A percentile compares a stretch with the other conserved stretches of the same genome.
These are phyloP conservation scores for Aspergillus sp. DNA, from an alignment of 2,329 filamentous ascomycete species.

Conservation along the genomic window DNA sequence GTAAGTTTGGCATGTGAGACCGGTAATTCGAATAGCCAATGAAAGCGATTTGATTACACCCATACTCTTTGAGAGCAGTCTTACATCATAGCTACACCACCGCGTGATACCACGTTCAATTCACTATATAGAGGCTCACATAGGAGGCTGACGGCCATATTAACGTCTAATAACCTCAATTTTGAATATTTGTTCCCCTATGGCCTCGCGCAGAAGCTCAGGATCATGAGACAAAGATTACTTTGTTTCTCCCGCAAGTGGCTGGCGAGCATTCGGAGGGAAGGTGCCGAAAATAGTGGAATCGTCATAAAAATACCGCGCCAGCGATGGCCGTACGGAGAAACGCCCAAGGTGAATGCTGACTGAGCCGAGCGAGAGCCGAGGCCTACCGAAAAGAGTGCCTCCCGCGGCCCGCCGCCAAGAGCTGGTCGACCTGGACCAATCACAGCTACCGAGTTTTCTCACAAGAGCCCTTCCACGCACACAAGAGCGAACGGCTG, in stretches of 20 bases:
- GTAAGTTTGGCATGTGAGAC: slow-evolving; percentile 23
- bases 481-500: slow-evolving; percentile 31
- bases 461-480: slow-evolving; percentile 20
- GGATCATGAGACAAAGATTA: slow-evolving; percentile 14
- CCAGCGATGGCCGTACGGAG: slow-evolving; percentile 18
- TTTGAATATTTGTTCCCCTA: neutral
- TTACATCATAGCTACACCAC: slow-evolving; percentile 16
- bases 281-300: slow-evolving; percentile 25
- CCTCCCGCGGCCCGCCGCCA: slow-evolving; percentile 29
- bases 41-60: slow-evolving; percentile 20
- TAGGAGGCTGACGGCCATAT: neutral
- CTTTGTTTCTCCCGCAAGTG: slow-evolving; percentile 21
- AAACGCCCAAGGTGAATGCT: slow-evolving; percentile 17
- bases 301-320: slow-evolving; percentile 31
- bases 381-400: slow-evolving; percentile 35
- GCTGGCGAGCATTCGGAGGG: slow-evolving; percentile 21
- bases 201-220: neutral
- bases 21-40: slow-evolving; percentile 18
- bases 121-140: neutral
- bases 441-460: slow-evolving; percentile 29
- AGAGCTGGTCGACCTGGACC: slow-evolving; percentile 19
- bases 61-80: slow-evolving; percentile 1
- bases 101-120: neutral
- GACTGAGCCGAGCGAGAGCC: slow-evolving; percentile 32
- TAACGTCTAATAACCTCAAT: neutral